A percentile compares a stretch with the other conserved stretches of the same genome.
phyloP scores from a whole-genome alignment of 2,329 filamentous ascomycete genomes.

The Chlorencoelia australis region DNA sequence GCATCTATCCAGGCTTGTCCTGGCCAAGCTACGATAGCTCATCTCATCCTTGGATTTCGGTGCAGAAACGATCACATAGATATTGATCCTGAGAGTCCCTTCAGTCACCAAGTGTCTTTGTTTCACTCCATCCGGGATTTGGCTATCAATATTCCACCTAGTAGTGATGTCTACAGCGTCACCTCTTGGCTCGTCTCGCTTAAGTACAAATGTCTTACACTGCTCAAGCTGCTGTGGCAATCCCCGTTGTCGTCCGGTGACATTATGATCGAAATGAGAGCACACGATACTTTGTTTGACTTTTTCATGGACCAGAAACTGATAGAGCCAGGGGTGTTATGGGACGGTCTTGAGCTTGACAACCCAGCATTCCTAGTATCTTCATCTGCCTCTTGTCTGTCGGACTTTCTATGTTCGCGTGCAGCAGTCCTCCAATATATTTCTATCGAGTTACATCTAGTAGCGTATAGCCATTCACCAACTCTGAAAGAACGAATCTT shows the following conservation, averaged over 20 bases:
- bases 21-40: constrained; percentile 75
- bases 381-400: constrained; percentile 17
- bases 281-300: constrained; percentile 69
- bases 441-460: constrained; percentile 71
- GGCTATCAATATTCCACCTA: constrained; percentile 54
- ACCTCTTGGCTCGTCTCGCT: constrained; percentile 59
- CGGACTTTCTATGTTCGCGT: constrained; percentile 66
- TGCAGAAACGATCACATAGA: constrained; percentile 63
- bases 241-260: constrained; percentile 68
- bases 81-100: constrained; percentile 57
- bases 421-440: constrained; percentile 77
- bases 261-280: constrained; percentile 69
- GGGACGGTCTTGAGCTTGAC: constrained; percentile 58
- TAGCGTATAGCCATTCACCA: constrained; percentile 60
- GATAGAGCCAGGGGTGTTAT: constrained; percentile 58
- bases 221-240: constrained; percentile 74
- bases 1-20: constrained; percentile 67
- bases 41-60: constrained; percentile 79
- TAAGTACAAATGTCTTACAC: constrained; percentile 58
- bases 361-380: constrained; percentile 59
- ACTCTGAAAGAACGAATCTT: constrained; percentile 59
- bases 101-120: constrained; percentile 62
- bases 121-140: constrained; percentile 74
- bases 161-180: constrained; percentile 44
- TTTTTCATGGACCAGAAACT: constrained; percentile 62